A percentile compares a stretch with the other conserved stretches of the same genome.
Conservation (phyloP, 495 filamentous ascomycete genomes). For the Apiosordaria backusii region DNA sequence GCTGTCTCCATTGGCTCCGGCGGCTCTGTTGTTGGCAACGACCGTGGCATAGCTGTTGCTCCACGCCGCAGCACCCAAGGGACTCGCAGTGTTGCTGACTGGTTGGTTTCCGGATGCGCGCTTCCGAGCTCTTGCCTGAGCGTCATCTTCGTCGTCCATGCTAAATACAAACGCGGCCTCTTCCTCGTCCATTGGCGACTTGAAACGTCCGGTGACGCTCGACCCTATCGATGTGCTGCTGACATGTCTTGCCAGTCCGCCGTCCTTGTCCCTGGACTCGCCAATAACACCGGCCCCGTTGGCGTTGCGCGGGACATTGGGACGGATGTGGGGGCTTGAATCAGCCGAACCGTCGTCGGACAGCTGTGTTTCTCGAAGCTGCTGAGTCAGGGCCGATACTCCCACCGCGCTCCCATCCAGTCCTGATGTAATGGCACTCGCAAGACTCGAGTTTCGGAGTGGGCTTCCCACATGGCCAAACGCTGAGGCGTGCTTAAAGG, state of each 20-base stretch:
- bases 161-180: slow-evolving; percentile 72
- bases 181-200: slow-evolving; percentile 72
- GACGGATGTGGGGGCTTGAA: slow-evolving; percentile 40
- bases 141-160: slow-evolving; percentile 72
- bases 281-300: slow-evolving; percentile 34
- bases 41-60: slow-evolving; percentile 37
- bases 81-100: slow-evolving; percentile 23
- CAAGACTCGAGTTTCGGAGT: slow-evolving; percentile 74
- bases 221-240: slow-evolving; percentile 51
- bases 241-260: slow-evolving; percentile 48
- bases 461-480: slow-evolving; percentile 92
- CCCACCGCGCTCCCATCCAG: slow-evolving; percentile 44
- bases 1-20: slow-evolving; percentile 18
- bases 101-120: slow-evolving; percentile 33
- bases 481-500: slow-evolving; percentile 47
- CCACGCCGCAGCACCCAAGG: slow-evolving; percentile 31
- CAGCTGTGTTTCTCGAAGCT: slow-evolving; percentile 57
- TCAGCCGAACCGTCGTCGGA: slow-evolving; percentile 37
- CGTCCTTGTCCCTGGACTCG: slow-evolving; percentile 33
- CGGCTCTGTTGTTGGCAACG: slow-evolving; percentile 28
- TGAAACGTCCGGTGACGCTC: slow-evolving; percentile 48
- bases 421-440: slow-evolving; percentile 63
- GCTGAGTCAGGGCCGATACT: slow-evolving; percentile 68
- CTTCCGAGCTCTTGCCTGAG: slow-evolving; percentile 43
- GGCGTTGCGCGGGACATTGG: slow-evolving; percentile 31